Evolutionary conservation across 441 rosid species (phyloP), one percentile per base, ranked within the genome.

Genomic region (Jatropha multifida): DNA sequence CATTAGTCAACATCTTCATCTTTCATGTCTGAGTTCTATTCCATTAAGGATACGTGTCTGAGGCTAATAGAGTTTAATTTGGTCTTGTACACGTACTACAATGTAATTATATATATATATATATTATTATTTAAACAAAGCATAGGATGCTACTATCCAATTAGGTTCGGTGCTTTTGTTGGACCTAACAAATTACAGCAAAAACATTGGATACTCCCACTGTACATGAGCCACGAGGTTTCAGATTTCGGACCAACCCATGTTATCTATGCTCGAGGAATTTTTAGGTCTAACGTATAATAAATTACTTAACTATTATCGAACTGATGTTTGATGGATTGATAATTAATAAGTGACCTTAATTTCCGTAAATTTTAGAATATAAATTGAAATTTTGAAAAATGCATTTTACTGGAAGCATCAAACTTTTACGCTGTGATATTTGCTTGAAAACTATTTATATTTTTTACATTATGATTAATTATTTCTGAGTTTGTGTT

Each of bases 141-240:
- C 79, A 76, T 76, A 26, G 74, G 79, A 76, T 76, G 70, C 79
- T 69, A 44, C 48, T 17, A 0, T 49, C 68, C 27, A 9, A 8
- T 48, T n/a, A 51, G 38, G 48, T 23, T n/a, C n/a, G 40, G 18
- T n/a, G 11, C 65, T 58, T 58, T 44, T 48, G 12, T 63, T n/a
- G 23, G 32, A 42, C 49, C 62, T 63, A 60, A 42, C 63, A 58
- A 54, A 41, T 14, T 49, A 49, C 15, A 52, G 8, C 76, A n/a
- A 46, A 67, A 15, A 13, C 77, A 74, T 74, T 67, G 77, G 77
- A 74, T 74, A n/a, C 77, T 74, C 51, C n/a, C n/a, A 7, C 11
- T 72, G 59, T 38, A 32, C 2, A 64, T 27, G 70, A 54, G 14
- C 14, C 38, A 23, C 11, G 18, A 61, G 20, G 55, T 14, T 13